Base-by-base conservation (phyloP, 345 rosid species). In the Alliaria petiolata region DNA sequence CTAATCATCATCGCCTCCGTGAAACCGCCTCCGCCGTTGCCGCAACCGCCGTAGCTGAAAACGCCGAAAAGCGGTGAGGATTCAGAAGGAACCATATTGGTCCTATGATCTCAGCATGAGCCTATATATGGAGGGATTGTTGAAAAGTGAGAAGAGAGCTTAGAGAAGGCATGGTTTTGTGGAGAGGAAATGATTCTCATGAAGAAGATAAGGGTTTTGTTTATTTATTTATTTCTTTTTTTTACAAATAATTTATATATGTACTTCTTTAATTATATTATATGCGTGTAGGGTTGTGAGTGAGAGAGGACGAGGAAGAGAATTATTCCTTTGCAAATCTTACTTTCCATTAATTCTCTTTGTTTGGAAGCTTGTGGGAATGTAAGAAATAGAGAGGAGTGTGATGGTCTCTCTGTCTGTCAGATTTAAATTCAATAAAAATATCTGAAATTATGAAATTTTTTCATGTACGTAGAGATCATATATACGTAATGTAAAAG, bases 261-360 rank as follows among this genome's bases (percentile, higher is more conserved):
- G 20, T 22, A 20, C 16, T 38, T 65, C 40, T 6, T 25, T 6
- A 49, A 36, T 55, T 46, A 50, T 58, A 46, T 16, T 50, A 67
- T 60, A 42, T 67, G 49, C 14, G 56, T 35, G 70, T 60, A 67
- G 68, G 78, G 78, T 75, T 67, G 62, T 67, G 69, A 61, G 66
- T 65, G 67, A 65, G 70, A 56, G 44, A 76, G 47, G 79, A 76
- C 69, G 79, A 69, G 60, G 75, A 69, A 69, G 75, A 69, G 39
- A 63, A 63, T 76, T 36, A 77, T 64, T 64, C 69, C 78, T 75
- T 40, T 73, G 85, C 77, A 81, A 87, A 84, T 84, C 96, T 80
- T 82, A 90, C 91, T 89, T 92, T 92, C 95, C 84, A 84, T 83
- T 81, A 86, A 87, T 87, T 87, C 93, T 81, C 90, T 82, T 85